phyloP scores from a whole-genome alignment of 2,329 filamentous ascomycete genomes.

The Hirsutella rhossiliensis region DNA sequence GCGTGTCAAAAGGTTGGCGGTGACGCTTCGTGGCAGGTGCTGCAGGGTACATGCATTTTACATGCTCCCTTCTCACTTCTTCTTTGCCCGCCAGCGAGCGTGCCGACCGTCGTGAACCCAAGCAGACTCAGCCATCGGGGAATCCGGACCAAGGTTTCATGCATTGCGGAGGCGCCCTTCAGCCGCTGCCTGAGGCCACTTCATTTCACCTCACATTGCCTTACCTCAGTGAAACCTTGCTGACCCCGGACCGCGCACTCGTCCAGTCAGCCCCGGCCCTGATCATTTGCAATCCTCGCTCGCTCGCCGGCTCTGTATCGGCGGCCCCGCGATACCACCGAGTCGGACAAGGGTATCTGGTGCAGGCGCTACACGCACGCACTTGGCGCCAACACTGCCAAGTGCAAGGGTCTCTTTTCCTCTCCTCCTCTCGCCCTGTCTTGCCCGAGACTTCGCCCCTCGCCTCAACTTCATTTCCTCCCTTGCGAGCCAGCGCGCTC shows the following conservation, averaged over 20 bases:
- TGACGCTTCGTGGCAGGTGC: conserved; percentile 3
- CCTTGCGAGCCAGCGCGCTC: too few species aligned
- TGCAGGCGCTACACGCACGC: too few species aligned
- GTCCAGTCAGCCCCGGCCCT: neutral
- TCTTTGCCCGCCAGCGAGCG: neutral
- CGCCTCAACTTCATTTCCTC: too few species aligned
- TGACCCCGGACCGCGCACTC: neutral
- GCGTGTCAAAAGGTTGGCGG: neutral
- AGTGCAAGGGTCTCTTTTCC: too few species aligned
- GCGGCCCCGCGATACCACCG: too few species aligned
- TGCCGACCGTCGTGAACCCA: too few species aligned
- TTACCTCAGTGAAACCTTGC: neutral
- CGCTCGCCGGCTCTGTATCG: neutral
- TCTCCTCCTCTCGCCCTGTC: too few species aligned
- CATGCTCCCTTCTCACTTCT: neutral
- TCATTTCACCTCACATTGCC: neutral
- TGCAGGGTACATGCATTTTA: neutral
- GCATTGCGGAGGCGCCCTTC: neutral
- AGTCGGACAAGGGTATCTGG: too few species aligned
- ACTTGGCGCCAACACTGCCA: too few species aligned
- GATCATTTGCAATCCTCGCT: neutral
- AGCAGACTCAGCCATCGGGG: neutral
- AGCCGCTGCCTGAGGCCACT: neutral
- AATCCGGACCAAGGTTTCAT: conserved; percentile 1
- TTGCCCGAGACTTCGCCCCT: too few species aligned